Percentiles rank a stretch among this genome's conserved stretches.
Evolutionary conservation across 2,329 filamentous ascomycete species (phyloP).

Genomic region (Didymosphaeria variabile): DNA sequence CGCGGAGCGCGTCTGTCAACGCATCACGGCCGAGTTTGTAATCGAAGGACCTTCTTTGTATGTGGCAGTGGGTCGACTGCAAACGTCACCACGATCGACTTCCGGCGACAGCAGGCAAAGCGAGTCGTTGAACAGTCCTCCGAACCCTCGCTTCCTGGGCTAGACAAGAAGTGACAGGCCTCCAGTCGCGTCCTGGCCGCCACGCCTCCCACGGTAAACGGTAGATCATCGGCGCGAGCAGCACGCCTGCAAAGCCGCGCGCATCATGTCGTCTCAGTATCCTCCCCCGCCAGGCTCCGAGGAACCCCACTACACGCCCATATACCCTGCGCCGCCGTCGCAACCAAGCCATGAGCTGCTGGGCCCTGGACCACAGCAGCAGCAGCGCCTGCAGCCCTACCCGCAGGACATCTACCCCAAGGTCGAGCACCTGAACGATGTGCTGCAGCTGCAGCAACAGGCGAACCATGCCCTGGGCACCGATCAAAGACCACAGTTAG

Average conservation of each 20-base stretch:
- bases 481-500: conserved; percentile 31
- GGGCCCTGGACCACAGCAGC: conserved; percentile 18
- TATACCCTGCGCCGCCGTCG: conserved; percentile 36
- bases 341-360: conserved; percentile 1
- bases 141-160: not conserved
- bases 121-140: not conserved
- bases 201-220: conserved; percentile 34
- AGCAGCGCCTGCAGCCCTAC: conserved; percentile 32
- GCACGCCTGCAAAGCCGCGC: conserved; percentile 1
- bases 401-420: conserved; percentile 42
- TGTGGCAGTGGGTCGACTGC: not conserved
- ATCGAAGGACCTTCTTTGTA: not conserved
- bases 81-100: conserved; percentile 1
- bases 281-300: conserved; percentile 36
- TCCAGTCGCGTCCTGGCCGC: conserved; percentile 9
- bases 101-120: not conserved
- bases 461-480: conserved; percentile 44
- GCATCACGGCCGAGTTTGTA: conserved; percentile 1
- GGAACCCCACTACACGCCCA: conserved; percentile 45
- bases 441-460: conserved; percentile 49
- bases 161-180: not conserved
- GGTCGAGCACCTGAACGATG: conserved; percentile 48
- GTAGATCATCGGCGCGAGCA: conserved; percentile 28
- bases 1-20: not conserved
- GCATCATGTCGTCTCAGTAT: conserved; percentile 32